Conservation (phyloP, 2,329 filamentous ascomycete genomes). For the Cryphonectria japonica region DNA sequence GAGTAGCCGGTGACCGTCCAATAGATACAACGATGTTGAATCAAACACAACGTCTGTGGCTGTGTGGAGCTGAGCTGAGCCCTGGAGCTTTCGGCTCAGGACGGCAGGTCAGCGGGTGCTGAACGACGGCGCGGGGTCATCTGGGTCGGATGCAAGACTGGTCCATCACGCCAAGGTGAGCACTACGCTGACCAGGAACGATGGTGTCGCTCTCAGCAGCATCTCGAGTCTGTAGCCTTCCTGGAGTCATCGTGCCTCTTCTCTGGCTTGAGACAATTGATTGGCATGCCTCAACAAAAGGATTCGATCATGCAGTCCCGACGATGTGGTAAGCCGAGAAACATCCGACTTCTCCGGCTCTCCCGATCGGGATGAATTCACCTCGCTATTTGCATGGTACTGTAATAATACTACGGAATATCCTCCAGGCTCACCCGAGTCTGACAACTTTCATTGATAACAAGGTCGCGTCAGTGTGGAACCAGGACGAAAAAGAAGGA, state of each 20-base stretch:
- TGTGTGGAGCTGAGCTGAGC: constrained; percentile 12
- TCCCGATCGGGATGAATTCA: not conserved
- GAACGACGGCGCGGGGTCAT: not conserved
- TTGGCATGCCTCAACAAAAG: not conserved
- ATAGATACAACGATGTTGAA: not conserved
- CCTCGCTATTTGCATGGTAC: not conserved
- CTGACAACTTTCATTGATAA: not conserved
- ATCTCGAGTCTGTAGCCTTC: not conserved
- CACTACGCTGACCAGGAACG: not conserved
- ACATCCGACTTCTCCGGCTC: not conserved
- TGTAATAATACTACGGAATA: not conserved
- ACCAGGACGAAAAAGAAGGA: not conserved
- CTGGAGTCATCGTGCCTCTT: not conserved
- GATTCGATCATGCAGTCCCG: not conserved
- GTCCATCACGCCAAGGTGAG: constrained; percentile 4
- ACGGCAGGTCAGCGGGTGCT: not conserved
- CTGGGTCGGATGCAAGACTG: not conserved
- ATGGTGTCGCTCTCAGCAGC: not conserved
- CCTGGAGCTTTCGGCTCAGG: not conserved
- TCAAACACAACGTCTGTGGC: not conserved
- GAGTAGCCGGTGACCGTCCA: not conserved
- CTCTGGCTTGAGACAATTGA: not conserved
- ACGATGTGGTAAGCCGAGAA: constrained; percentile 5
- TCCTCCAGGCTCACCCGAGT: not conserved
- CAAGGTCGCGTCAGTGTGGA: not conserved